Base-by-base conservation (phyloP, 2,329 filamentous ascomycete species). In the Arthrobotrys sphaeroides region DNA sequence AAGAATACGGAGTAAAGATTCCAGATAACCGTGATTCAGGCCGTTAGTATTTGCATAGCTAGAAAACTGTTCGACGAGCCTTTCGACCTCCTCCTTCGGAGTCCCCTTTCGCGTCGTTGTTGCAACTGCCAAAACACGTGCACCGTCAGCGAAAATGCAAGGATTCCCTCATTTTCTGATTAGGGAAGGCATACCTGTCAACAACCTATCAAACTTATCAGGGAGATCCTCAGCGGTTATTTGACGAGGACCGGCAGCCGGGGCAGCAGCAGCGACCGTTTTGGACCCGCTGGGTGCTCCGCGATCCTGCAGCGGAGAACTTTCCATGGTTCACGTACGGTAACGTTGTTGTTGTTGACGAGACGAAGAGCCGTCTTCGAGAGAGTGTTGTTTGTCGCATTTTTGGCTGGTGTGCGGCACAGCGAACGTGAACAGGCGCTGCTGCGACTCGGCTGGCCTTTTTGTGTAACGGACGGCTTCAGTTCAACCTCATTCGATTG, bases 1-100 rank as follows among this genome's bases (percentile, higher is more conserved):
- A 18, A 92, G 82, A 67, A 94, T 84, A 70, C 89, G 86, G 78
- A 95, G 83, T 31, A 96, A 84, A 62, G 86, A 84, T 65, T 85
- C 83, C 55, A 96, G 85, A 26, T 87, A 85, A 40, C 86, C 84
- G 5, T 87, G 84, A 42, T 88, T 83, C 61, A 95, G 85, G 5
- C 93, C 93, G 69, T 78, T 66, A 24, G 78, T 65, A 22, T 77
- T 77, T 60, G 79, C 77, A 68, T 79, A 75, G 64, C 77, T 77
- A 7, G 77, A 77, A 38, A 80, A 51, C 24, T 77, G 73, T 45
- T 78, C 77, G 36, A 80, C 77, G 28, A 78, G 77, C 51, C 77
- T 68, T 36, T 73, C 74, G 26, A 80, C 47, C 13, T 55, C 43
- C 20, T 64, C 68, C 53, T 79, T 80, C 5, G 51, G 18, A 12